Evolutionary conservation across 345 rosid species (phyloP), one percentile per base, ranked within the genome.

Genomic region (Populus ilicifolia): DNA sequence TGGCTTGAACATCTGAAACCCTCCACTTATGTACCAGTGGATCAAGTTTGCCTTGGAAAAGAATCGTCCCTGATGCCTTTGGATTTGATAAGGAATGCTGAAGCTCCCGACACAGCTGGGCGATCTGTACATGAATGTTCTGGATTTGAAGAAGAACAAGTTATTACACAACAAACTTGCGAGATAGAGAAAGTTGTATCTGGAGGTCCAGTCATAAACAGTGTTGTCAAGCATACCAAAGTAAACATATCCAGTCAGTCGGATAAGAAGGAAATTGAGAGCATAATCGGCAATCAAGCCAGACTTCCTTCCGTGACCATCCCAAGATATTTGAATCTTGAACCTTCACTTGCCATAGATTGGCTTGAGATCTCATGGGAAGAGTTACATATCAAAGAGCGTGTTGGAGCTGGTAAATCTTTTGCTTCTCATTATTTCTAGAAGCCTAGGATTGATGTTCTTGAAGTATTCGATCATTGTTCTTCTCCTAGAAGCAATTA

Each of bases 331-430:
- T 78, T 93, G 86, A 85, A 69, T 82, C 89, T 95, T 69, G 97
- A 95, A 70, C 99, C 98, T 84, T 95, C 96, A 69, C 97, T 95
- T 69, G 99, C 97, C 81, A 88, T 94, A 86, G 99, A 95, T 78
- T 95, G 99, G 99, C 93, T 93, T 23, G 98, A 95, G 89, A 88
- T 95, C 61, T 79, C 94, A 67, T 92, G 99, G 99, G 92, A 90
- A 70, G 99, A 95, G 67, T 80, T 95, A 66, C 98, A 84, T 85
- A 86, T 95, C 71, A 95, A 93, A 87, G 98, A 95, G 87, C 96
- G 92, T 27, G 87, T 95, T 75, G 99, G 99, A 23, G 99, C 99
- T 71, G 99, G 99, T 94, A 89, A 69, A 69, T 78, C 23, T 66
- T 83, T 77, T 39, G 72, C 61, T 48, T 75, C 74, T 72, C 59